A percentile compares a stretch with the other conserved stretches of the same genome.
Evolutionary conservation across 345 rosid genomes (phyloP).

Genomic region (Eucalyptus lansdowneana): DNA sequence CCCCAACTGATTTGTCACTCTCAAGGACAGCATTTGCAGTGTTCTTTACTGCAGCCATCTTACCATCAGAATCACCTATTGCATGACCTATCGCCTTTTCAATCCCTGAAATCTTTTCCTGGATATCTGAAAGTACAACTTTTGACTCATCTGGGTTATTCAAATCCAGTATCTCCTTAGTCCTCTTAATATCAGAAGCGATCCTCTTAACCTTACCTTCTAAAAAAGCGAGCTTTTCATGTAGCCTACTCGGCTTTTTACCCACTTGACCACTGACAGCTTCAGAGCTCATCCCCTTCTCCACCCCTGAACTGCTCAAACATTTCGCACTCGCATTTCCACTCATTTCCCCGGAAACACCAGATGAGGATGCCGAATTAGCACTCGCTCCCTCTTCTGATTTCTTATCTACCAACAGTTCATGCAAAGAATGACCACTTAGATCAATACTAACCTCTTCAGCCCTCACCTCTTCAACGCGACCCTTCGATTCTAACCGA

Average conservation of each 20-base stretch:
- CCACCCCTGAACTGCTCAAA: neutral
- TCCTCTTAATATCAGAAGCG: conserved; percentile 82
- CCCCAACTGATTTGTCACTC: conserved; percentile 8
- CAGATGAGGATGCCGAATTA: neutral
- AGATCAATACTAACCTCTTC: neutral
- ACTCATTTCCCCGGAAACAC: neutral
- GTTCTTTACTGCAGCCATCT: neutral
- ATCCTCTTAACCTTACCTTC: conserved; percentile 96
- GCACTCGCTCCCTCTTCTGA: neutral
- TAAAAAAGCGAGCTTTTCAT: conserved; percentile 90
- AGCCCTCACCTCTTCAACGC: neutral
- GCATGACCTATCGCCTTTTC: conserved; percentile 64
- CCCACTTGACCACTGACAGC: neutral
- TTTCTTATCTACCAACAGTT: neutral
- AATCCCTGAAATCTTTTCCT: conserved; percentile 83
- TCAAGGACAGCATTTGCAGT: conserved; percentile 6
- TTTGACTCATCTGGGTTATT: conserved; percentile 76
- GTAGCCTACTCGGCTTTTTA: conserved; percentile 57
- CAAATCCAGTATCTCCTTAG: conserved; percentile 87
- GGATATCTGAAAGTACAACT: conserved; percentile 59
- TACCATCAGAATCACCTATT: conserved; percentile 20
- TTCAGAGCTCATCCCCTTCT: conserved; percentile 14
- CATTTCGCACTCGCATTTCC: neutral
- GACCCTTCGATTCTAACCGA: neutral
- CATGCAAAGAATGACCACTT: neutral